phyloP scores from a whole-genome alignment of 768 basidiomycete species.

The Pleurotus eryngii region DNA sequence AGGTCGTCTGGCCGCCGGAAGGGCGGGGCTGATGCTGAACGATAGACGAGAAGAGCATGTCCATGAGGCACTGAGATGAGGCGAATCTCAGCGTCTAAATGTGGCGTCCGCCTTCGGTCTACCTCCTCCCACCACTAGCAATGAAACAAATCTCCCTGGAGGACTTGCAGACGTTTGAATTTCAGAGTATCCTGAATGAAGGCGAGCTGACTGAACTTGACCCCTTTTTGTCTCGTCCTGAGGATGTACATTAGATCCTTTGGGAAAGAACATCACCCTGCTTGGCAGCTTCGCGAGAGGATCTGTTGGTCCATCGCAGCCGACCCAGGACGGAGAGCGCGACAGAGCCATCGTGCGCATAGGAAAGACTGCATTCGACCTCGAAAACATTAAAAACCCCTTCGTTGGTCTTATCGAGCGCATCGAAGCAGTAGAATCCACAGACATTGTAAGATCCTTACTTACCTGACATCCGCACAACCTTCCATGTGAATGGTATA shows the following conservation, averaged over 20 bases:
- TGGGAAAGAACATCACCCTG: constrained; percentile 58
- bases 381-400: constrained; percentile 31
- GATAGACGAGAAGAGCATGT: neutral
- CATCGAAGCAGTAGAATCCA: constrained; percentile 50
- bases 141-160: neutral
- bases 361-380: constrained; percentile 70
- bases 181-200: constrained; percentile 57
- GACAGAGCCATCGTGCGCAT: constrained; percentile 68
- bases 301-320: constrained; percentile 5
- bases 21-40: neutral
- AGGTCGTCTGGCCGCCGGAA: neutral
- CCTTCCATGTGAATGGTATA: constrained; percentile 23
- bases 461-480: neutral
- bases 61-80: neutral
- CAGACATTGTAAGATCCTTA: constrained; percentile 57
- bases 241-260: constrained; percentile 39
- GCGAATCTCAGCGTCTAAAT: neutral
- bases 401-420: constrained; percentile 38
- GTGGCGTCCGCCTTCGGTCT: neutral
- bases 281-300: constrained; percentile 60
- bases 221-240: neutral
- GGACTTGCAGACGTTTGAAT: constrained; percentile 34
- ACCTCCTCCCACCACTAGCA: neutral
- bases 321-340: constrained; percentile 16
- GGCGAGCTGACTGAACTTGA: constrained; percentile 18